Conservation (phyloP, 257 asterid species). For the Cordia subcordata region DNA sequence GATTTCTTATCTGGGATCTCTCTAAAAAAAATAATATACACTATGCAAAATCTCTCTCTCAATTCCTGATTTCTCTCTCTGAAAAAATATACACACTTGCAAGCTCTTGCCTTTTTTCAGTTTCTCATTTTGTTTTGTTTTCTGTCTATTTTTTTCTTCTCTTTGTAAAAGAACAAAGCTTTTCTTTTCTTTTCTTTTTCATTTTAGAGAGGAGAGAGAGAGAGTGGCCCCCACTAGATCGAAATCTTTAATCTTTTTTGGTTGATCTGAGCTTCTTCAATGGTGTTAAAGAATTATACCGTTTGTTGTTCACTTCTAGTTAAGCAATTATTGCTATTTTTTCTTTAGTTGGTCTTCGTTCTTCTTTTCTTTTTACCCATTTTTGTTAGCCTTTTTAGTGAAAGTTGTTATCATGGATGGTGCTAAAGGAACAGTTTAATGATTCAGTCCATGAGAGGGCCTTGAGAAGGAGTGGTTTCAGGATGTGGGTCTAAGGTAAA, state of each 20-base stretch:
- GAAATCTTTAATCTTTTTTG: slow-evolving; percentile 58
- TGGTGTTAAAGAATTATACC: slow-evolving; percentile 46
- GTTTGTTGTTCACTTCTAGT: slow-evolving; percentile 29
- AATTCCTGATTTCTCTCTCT: slow-evolving; percentile 12
- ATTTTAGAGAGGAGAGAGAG: slow-evolving; percentile 7
- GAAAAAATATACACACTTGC: slow-evolving; percentile 3
- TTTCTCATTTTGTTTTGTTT: slow-evolving; percentile 7
- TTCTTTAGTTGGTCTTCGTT: slow-evolving; percentile 9
- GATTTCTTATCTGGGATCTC: slow-evolving; percentile 96
- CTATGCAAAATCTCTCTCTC: background rate
- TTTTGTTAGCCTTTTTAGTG: slow-evolving; percentile 8
- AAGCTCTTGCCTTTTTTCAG: slow-evolving; percentile 1
- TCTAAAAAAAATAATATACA: slow-evolving; percentile 16
- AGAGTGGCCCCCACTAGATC: slow-evolving; percentile 59
- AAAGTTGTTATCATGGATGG: slow-evolving; percentile 30
- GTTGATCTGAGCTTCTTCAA: slow-evolving; percentile 73
- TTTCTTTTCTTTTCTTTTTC: too few relatives aligned
- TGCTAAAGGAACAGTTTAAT: slow-evolving; percentile 23
- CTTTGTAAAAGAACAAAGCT: slow-evolving; percentile 18
- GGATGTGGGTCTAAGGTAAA: slow-evolving; percentile 94
- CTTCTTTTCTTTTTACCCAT: slow-evolving; percentile 8
- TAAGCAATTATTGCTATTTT: slow-evolving; percentile 23
- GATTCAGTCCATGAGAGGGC: slow-evolving; percentile 37
- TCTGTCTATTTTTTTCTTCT: slow-evolving; percentile 48
- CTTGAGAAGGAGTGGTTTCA: slow-evolving; percentile 35